These are phyloP conservation scores for Rhodotorula diobovata DNA, from an alignment of 768 basidiomycete species.

Conservation along the genomic window DNA sequence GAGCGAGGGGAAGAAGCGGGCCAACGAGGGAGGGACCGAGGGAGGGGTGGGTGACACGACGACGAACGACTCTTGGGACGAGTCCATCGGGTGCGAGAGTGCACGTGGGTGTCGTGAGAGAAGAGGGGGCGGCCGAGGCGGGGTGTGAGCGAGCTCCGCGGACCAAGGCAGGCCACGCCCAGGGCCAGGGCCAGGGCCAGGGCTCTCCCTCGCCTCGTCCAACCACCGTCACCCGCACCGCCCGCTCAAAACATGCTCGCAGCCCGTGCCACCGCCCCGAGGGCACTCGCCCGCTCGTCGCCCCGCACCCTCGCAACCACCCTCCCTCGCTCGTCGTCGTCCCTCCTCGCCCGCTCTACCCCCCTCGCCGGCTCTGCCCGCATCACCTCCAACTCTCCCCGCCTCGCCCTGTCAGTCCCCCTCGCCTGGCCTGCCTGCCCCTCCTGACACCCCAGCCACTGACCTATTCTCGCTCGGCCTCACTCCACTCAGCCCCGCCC, in stretches of 20 bases:
- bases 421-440: neutral
- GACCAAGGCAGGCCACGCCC: too few species aligned
- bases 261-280: conserved; percentile 3
- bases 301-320: neutral
- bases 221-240: neutral
- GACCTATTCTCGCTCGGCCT: neutral
- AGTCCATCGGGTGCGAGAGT: neutral
- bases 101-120: neutral
- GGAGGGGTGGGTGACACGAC: neutral
- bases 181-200: too few species aligned
- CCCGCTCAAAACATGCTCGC: conserved; percentile 14
- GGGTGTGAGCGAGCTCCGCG: neutral
- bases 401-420: neutral
- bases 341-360: too few species aligned
- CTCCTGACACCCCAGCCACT: too few species aligned
- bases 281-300: neutral
- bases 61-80: neutral
- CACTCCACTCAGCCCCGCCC: conserved; percentile 8
- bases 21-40: neutral
- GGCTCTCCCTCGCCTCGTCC: neutral
- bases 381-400: neutral
- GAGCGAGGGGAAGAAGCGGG: neutral
- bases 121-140: neutral
- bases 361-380: neutral
- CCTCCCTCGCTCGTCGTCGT: too few species aligned